A percentile compares a stretch with the other conserved stretches of the same genome.
These are phyloP conservation scores for Sherardia arvensis DNA, from an alignment of 257 asterid genomes.

Conservation along the genomic window DNA sequence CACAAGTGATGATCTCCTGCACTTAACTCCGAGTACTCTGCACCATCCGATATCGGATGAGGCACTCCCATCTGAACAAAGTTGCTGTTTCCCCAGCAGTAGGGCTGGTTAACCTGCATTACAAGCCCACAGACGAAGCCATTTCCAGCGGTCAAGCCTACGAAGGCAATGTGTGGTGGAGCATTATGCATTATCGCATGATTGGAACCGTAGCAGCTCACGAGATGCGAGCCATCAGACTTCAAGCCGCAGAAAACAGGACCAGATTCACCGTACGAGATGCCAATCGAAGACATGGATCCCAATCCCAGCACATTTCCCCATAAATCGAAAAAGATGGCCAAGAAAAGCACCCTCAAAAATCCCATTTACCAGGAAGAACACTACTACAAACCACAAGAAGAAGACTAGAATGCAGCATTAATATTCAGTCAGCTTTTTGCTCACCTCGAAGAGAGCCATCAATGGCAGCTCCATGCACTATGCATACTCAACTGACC, in stretches of 20 bases:
- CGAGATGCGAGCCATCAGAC: conserved; percentile 75
- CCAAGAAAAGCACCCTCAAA: conserved; percentile 21
- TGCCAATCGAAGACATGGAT: conserved; percentile 83
- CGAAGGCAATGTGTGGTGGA: conserved; percentile 42
- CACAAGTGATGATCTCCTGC: conserved; percentile 92
- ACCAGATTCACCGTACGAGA: conserved; percentile 78
- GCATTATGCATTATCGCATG: conserved; percentile 47
- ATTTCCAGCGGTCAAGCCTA: conserved; percentile 68
- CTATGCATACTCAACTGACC: neutral
- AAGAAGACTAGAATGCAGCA: conserved; percentile 5
- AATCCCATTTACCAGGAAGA: conserved; percentile 13
- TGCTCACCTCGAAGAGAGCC: neutral
- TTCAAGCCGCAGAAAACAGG: conserved; percentile 76
- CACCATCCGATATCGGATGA: conserved; percentile 28
- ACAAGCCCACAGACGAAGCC: conserved; percentile 79
- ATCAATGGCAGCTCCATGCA: conserved; percentile 1
- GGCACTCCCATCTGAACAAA: conserved; percentile 56
- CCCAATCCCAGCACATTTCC: conserved; percentile 53
- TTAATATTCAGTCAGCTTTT: neutral
- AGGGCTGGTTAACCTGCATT: conserved; percentile 51
- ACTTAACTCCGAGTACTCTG: conserved; percentile 68
- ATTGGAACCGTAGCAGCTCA: conserved; percentile 68
- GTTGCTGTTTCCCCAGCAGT: conserved; percentile 79
- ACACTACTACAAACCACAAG: neutral
- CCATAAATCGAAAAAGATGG: conserved; percentile 30